Conservation (phyloP, 768 basidiomycete genomes). For the Neoboletus brunneissimus region DNA sequence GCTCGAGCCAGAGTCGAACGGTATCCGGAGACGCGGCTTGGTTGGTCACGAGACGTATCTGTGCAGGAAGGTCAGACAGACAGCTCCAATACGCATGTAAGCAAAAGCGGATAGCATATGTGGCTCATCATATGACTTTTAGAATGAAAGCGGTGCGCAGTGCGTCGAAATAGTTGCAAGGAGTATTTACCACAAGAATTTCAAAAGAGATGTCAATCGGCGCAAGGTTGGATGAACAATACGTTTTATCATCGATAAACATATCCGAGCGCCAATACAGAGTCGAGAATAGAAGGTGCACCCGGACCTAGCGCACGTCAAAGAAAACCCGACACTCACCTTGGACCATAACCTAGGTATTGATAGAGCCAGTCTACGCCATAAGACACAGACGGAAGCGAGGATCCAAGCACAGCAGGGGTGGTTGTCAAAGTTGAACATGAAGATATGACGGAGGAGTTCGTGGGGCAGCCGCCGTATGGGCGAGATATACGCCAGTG, state of each 20-base stretch:
- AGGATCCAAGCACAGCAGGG: constrained; percentile 78
- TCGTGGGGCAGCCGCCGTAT: constrained; percentile 70
- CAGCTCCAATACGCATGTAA: neutral
- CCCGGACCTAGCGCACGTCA: neutral
- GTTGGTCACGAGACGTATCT: constrained; percentile 75
- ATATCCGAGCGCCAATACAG: constrained; percentile 16
- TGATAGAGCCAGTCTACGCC: constrained; percentile 61
- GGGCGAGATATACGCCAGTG: constrained; percentile 68
- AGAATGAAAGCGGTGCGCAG: neutral
- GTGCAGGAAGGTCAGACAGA: constrained; percentile 10
- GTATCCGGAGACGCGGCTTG: constrained; percentile 72
- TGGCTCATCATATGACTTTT: neutral
- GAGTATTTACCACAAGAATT: constrained; percentile 2
- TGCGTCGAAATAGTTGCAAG: neutral
- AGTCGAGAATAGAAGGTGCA: constrained; percentile 4
- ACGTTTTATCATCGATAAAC: constrained; percentile 18
- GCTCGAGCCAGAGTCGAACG: constrained; percentile 79
- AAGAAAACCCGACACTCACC: constrained; percentile 40
- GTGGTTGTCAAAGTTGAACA: constrained; percentile 64
- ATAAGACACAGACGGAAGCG: constrained; percentile 61
- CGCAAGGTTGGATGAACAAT: constrained; percentile 2
- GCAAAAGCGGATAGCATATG: neutral
- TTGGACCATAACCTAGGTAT: constrained; percentile 78
- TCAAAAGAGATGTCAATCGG: neutral
- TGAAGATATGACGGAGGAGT: constrained; percentile 70